Conservation (phyloP, 1,284 basidiomycete species). For the Tylopilus orsonianus region DNA sequence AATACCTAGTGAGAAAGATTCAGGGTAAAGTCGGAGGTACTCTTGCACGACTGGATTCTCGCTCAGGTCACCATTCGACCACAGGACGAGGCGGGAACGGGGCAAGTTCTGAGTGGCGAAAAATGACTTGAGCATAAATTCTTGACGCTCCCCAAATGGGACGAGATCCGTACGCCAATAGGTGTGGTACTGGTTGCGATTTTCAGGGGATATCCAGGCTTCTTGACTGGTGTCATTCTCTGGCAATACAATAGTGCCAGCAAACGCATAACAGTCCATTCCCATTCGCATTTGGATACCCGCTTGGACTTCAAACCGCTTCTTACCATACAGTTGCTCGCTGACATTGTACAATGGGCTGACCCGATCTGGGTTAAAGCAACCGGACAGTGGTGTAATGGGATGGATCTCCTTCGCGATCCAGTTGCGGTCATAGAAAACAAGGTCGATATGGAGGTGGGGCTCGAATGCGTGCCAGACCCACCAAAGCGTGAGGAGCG, state of each 20-base stretch:
- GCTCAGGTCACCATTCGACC: slow-evolving; percentile 82
- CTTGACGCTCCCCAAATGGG: slow-evolving; percentile 76
- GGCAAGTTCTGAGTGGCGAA: slow-evolving; percentile 82
- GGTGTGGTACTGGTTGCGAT: slow-evolving; percentile 74
- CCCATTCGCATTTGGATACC: slow-evolving; percentile 76
- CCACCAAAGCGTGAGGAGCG: slow-evolving; percentile 36
- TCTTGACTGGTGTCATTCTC: slow-evolving; percentile 11
- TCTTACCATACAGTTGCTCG: slow-evolving; percentile 57
- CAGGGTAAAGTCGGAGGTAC: slow-evolving; percentile 64
- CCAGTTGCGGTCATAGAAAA: slow-evolving; percentile 76
- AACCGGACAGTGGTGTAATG: slow-evolving; percentile 65
- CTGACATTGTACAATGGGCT: slow-evolving; percentile 71
- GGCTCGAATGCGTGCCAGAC: slow-evolving; percentile 58
- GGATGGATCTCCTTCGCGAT: slow-evolving; percentile 65
- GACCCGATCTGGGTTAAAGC: slow-evolving; percentile 63
- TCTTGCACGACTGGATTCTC: slow-evolving; percentile 58
- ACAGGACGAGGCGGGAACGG: slow-evolving; percentile 70
- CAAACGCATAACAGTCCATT: slow-evolving; percentile 86
- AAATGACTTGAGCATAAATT: slow-evolving; percentile 86
- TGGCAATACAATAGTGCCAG: slow-evolving; percentile 61
- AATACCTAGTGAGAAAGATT: slow-evolving; percentile 65
- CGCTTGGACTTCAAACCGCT: slow-evolving; percentile 70
- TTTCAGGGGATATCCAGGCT: slow-evolving; percentile 36
- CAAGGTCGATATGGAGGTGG: slow-evolving; percentile 81
- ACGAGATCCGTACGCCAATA: slow-evolving; percentile 89